These are phyloP conservation scores for Phytophthora sansomeana DNA, from an alignment of 352 stramenopile species.

Conservation along the genomic window DNA sequence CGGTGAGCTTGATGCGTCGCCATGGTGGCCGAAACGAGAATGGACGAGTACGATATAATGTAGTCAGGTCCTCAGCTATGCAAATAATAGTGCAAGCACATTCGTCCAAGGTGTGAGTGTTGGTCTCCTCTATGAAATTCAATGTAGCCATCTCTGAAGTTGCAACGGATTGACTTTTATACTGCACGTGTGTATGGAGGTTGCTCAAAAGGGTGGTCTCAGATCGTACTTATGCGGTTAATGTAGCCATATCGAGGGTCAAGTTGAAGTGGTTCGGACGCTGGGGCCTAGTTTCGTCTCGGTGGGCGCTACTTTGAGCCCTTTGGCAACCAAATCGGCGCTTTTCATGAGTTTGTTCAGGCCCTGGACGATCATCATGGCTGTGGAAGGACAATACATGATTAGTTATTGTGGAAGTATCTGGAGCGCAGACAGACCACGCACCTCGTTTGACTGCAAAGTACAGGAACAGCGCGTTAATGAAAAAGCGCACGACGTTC, in stretches of 20 bases:
- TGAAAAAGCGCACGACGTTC: constrained; percentile 73
- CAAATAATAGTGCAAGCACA: too few relatives aligned
- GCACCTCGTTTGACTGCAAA: constrained; percentile 69
- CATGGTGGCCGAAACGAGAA: too few relatives aligned
- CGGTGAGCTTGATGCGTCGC: too few relatives aligned
- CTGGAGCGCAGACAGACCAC: background rate
- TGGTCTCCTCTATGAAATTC: too few relatives aligned
- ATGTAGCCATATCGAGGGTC: background rate
- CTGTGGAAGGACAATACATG: constrained; percentile 49
- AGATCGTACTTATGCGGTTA: background rate
- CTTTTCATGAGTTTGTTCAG: constrained; percentile 67
- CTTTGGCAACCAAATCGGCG: constrained; percentile 25
- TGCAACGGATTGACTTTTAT: too few relatives aligned
- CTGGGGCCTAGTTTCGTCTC: background rate
- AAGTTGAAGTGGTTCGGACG: background rate
- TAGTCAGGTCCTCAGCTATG: too few relatives aligned
- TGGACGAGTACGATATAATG: too few relatives aligned
- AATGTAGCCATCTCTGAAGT: too few relatives aligned
- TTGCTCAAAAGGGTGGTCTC: too few relatives aligned
- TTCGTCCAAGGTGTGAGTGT: too few relatives aligned
- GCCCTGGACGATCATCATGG: constrained; percentile 55
- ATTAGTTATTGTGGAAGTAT: constrained; percentile 27
- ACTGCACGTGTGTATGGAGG: too few relatives aligned
- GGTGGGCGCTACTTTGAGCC: constrained; percentile 7
- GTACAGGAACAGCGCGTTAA: constrained; percentile 70